phyloP scores from a whole-genome alignment of 495 filamentous ascomycete genomes.

The Penicillium alfredii region DNA sequence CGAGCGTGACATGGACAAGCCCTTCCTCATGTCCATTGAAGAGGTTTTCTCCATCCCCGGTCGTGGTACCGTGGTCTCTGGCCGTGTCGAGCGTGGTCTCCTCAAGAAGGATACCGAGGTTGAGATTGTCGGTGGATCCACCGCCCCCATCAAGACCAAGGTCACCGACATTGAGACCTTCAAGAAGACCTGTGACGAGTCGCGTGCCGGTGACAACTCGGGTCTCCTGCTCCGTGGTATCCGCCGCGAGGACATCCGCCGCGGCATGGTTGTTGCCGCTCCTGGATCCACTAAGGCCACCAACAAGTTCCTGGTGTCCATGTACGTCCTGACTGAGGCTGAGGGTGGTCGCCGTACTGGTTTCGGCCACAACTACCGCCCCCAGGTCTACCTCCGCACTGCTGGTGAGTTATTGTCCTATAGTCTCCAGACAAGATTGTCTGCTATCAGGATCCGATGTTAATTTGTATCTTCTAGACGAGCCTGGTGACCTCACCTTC shows the following conservation, averaged over 20 bases:
- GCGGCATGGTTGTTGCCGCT: slow-evolving; percentile 85
- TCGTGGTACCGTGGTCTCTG: slow-evolving; percentile 93
- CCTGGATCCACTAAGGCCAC: slow-evolving; percentile 75
- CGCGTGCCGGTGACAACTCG: slow-evolving; percentile 94
- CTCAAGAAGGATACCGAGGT: slow-evolving; percentile 91
- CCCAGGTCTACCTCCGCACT: slow-evolving; percentile 91
- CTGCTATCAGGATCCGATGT: background rate
- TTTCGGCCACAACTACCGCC: slow-evolving; percentile 89
- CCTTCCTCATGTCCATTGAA: slow-evolving; percentile 97
- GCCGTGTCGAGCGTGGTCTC: slow-evolving; percentile 91
- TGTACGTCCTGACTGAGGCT: slow-evolving; percentile 96
- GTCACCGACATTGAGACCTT: slow-evolving; percentile 99
- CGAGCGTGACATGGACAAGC: slow-evolving; percentile 85
- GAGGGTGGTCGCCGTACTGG: slow-evolving; percentile 95
- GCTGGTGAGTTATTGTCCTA: slow-evolving; percentile 67
- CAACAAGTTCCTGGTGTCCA: slow-evolving; percentile 84
- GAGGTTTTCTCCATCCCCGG: slow-evolving; percentile 98
- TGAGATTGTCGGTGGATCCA: slow-evolving; percentile 79
- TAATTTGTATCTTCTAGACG: slow-evolving; percentile 46
- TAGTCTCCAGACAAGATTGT: too few species aligned
- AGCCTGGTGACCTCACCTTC: slow-evolving; percentile 74
- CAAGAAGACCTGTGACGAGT: slow-evolving; percentile 96
- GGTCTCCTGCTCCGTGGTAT: slow-evolving; percentile 92
- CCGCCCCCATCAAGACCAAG: slow-evolving; percentile 85
- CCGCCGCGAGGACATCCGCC: slow-evolving; percentile 83